phyloP scores from a whole-genome alignment of 108 stramenopile genomes.

The Nitzschia inconspicua region DNA sequence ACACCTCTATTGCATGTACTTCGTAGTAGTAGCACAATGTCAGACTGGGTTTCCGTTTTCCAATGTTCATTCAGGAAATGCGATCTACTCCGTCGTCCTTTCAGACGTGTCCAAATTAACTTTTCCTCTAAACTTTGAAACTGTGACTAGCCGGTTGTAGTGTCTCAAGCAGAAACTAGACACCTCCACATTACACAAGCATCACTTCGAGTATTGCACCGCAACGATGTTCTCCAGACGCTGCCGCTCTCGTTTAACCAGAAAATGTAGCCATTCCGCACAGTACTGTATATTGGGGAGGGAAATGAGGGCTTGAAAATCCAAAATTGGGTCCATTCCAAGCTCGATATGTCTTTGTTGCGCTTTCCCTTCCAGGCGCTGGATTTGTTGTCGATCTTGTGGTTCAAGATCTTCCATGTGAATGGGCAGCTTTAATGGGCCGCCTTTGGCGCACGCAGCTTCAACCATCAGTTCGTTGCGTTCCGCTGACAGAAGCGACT shows the following conservation, averaged over 20 bases:
- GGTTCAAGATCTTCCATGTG: slow-evolving; percentile 50
- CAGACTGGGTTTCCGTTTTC: too few relatives aligned
- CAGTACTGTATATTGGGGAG: slow-evolving; percentile 31
- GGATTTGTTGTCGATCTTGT: slow-evolving; percentile 36
- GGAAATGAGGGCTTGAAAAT: slow-evolving; percentile 63
- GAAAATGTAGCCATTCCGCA: slow-evolving; percentile 30
- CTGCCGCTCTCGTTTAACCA: slow-evolving; percentile 48
- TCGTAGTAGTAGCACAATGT: too few relatives aligned
- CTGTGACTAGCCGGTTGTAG: too few relatives aligned
- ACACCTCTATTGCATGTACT: too few relatives aligned
- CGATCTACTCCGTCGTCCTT: too few relatives aligned
- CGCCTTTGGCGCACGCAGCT: slow-evolving; percentile 38
- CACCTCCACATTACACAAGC: too few relatives aligned
- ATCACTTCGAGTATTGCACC: slow-evolving; percentile 24
- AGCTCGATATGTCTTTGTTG: slow-evolving; percentile 35
- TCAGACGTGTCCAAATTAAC: too few relatives aligned
- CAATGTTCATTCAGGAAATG: too few relatives aligned
- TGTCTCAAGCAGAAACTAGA: too few relatives aligned
- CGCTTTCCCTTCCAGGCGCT: slow-evolving; percentile 49
- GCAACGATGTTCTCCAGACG: slow-evolving; percentile 39
- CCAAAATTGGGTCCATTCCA: slow-evolving; percentile 65
- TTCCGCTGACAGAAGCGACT: slow-evolving; percentile 29
- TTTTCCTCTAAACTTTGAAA: too few relatives aligned
- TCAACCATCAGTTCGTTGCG: slow-evolving; percentile 64
- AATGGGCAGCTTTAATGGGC: slow-evolving; percentile 65